Evolutionary conservation across 371 early-diverging fungal genomes (phyloP).

Genomic region (Rhizomucor miehei): DNA sequence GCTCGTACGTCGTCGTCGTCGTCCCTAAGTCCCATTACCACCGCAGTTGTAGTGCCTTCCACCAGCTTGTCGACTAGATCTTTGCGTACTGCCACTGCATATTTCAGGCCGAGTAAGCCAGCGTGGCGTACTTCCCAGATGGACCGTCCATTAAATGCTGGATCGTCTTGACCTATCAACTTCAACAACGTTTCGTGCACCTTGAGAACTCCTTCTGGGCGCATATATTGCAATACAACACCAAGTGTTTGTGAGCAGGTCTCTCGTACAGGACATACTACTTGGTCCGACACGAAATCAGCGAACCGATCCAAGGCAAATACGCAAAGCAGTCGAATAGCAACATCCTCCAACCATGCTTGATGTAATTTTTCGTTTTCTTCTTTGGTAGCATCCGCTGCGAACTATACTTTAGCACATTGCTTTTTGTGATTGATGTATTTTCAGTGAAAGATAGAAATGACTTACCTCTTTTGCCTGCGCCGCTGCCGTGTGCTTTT

Average conservation of each 20-base stretch:
- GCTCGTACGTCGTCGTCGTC: conserved; percentile 93
- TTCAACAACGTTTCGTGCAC: conserved; percentile 57
- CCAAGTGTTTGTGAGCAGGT: conserved; percentile 94
- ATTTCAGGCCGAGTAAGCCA: conserved; percentile 93
- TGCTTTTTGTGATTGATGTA: not conserved
- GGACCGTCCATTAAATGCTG: conserved; percentile 41
- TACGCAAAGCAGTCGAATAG: conserved; percentile 87
- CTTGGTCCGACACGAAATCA: conserved; percentile 95
- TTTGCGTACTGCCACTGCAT: conserved; percentile 87
- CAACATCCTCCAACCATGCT: conserved; percentile 83
- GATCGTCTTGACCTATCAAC: conserved; percentile 57
- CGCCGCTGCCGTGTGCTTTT: conserved; percentile 84
- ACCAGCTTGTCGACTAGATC: conserved; percentile 76
- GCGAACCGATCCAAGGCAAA: conserved; percentile 94
- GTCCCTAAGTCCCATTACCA: conserved; percentile 65
- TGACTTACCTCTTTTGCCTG: conserved; percentile 65
- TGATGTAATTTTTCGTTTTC: conserved; percentile 72
- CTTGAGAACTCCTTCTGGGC: conserved; percentile 48
- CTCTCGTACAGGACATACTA: conserved; percentile 94
- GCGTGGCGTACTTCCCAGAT: conserved; percentile 95
- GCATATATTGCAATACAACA: conserved; percentile 74
- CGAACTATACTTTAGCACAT: not conserved
- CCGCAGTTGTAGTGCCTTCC: conserved; percentile 58
- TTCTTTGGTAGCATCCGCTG: conserved; percentile 41
- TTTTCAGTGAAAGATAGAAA: not conserved